A percentile compares a stretch with the other conserved stretches of the same genome.
These are phyloP conservation scores for Umbilicus rupestris DNA, from an alignment of 164 flowering plant genomes.

Conservation along the genomic window DNA sequence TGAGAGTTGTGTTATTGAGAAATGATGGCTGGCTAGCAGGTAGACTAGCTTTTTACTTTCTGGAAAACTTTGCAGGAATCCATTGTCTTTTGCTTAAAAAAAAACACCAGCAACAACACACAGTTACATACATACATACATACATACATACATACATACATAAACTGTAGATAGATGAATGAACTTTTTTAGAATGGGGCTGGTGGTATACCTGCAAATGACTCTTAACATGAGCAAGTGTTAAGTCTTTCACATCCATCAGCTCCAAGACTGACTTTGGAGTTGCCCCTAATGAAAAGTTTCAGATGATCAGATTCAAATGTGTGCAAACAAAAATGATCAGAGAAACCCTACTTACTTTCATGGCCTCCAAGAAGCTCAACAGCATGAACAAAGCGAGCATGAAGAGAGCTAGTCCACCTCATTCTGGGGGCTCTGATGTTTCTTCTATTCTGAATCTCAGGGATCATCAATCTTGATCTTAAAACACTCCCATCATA, in stretches of 20 bases:
- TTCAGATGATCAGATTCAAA: too few relatives aligned
- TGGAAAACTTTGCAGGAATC: conserved; percentile 7
- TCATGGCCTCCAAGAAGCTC: conserved; percentile 80
- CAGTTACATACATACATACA: conserved; percentile 2
- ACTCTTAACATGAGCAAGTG: conserved; percentile 72
- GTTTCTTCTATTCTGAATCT: conserved; percentile 41
- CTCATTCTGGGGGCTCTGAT: conserved; percentile 72
- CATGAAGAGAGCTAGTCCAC: conserved; percentile 65
- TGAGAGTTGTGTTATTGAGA: conserved; percentile 6
- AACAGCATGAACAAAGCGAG: conserved; percentile 64
- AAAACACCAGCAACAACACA: background rate
- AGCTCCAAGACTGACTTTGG: conserved; percentile 80
- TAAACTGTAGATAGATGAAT: too few relatives aligned
- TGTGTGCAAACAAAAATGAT: background rate
- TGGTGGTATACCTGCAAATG: conserved; percentile 76
- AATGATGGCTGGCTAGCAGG: conserved; percentile 6
- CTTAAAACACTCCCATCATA: conserved; percentile 31
- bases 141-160: too few relatives aligned
- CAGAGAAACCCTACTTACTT: conserved; percentile 29
- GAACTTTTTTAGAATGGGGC: too few relatives aligned
- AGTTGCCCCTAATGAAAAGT: conserved; percentile 46
- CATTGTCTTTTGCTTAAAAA: conserved; percentile 2
- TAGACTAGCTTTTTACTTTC: background rate
- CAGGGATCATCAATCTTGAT: conserved; percentile 40
- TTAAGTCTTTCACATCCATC: conserved; percentile 74